A percentile compares a stretch with the other conserved stretches of the same genome.
phyloP scores from a whole-genome alignment of 306 rosid genomes.

The Medicago truncatula region MtrunA17r5.0-ANR NC_053044.1:51294001-51294500 shows the following conservation, averaged over 20 bases:
- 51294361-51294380: constrained; percentile 41
- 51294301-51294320: constrained; percentile 69
- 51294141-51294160: constrained; percentile 67
- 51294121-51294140: constrained; percentile 80
- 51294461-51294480: constrained; percentile 19
- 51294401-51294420: constrained; percentile 29
- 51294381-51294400: constrained; percentile 49
- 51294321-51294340: constrained; percentile 37
- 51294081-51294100: constrained; percentile 26
- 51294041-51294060: constrained; percentile 15
- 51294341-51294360: constrained; percentile 38
- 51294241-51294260: constrained; percentile 29
- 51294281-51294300: constrained; percentile 38
- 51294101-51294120: constrained; percentile 46
- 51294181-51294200: constrained; percentile 65
- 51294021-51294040: constrained; percentile 73
- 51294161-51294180: constrained; percentile 64
- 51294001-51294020: constrained; percentile 71
- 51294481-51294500: constrained; percentile 1
- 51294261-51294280: constrained; percentile 33
- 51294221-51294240: constrained; percentile 43
- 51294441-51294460: constrained; percentile 37
- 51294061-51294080: constrained; percentile 7
- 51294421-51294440: constrained; percentile 40
- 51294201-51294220: constrained; percentile 47